Conservation (phyloP, 768 basidiomycete species). For the Boletus reticulatus region DNA sequence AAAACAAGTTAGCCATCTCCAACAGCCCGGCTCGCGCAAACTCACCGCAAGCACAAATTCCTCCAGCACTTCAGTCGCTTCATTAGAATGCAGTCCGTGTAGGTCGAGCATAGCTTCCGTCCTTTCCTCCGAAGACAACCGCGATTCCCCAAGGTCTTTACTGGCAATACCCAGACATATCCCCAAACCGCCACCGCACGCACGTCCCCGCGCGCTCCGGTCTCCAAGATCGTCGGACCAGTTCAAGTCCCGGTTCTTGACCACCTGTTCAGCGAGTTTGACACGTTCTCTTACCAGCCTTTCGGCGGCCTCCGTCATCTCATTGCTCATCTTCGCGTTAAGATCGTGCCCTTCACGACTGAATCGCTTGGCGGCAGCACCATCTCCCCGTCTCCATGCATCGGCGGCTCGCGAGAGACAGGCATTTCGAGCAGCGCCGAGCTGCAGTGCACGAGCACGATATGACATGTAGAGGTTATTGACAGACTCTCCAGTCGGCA, state of each 20-base stretch:
- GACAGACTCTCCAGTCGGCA: constrained; percentile 80
- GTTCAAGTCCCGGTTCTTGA: constrained; percentile 60
- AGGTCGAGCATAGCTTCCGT: constrained; percentile 86
- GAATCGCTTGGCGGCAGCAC: constrained; percentile 93
- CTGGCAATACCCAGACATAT: constrained; percentile 85
- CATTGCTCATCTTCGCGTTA: constrained; percentile 85
- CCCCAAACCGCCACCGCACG: constrained; percentile 80
- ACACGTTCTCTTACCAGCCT: constrained; percentile 83
- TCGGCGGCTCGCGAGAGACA: constrained; percentile 94
- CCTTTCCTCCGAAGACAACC: constrained; percentile 79
- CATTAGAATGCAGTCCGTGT: constrained; percentile 91
- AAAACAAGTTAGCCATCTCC: constrained; percentile 13
- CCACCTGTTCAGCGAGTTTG: constrained; percentile 71
- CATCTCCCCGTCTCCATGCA: constrained; percentile 94
- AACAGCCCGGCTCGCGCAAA: not conserved
- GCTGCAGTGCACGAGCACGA: constrained; percentile 82
- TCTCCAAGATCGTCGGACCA: constrained; percentile 89
- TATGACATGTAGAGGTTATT: constrained; percentile 87
- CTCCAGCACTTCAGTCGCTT: constrained; percentile 89
- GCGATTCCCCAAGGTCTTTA: constrained; percentile 48
- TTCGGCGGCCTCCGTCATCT: constrained; percentile 84
- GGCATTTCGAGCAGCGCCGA: constrained; percentile 92
- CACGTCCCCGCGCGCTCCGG: constrained; percentile 66
- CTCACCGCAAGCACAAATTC: constrained; percentile 84
- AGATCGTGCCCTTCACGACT: constrained; percentile 91